These are phyloP conservation scores for Diaporthe capsici DNA, from an alignment of 2,329 filamentous ascomycete genomes.

Conservation along the genomic window DNA sequence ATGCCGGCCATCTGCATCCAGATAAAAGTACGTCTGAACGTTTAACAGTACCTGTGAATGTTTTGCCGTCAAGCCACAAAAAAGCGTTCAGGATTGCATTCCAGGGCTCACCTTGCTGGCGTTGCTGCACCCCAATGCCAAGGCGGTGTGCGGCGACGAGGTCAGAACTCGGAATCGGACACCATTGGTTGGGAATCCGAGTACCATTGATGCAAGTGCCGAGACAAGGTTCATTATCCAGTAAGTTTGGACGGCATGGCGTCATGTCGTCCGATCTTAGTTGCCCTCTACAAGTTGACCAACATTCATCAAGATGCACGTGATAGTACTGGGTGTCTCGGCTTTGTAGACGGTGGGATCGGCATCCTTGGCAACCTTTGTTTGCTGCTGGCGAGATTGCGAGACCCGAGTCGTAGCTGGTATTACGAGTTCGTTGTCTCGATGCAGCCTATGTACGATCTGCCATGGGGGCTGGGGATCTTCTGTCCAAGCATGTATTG, in stretches of 20 bases:
- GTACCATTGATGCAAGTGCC: not conserved
- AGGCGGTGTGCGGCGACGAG: not conserved
- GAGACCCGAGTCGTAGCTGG: not conserved
- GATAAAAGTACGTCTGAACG: too few relatives aligned
- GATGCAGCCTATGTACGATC: too few relatives aligned
- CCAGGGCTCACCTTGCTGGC: slow-evolving; percentile 1
- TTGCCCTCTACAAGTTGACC: not conserved
- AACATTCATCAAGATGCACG: not conserved
- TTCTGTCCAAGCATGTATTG: not conserved
- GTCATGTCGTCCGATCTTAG: not conserved
- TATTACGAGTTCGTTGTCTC: too few relatives aligned
- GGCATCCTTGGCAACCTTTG: too few relatives aligned
- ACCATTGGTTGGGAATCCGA: not conserved
- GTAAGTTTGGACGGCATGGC: not conserved
- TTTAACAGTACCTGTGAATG: not conserved
- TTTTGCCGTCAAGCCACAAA: not conserved
- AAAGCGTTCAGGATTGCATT: not conserved
- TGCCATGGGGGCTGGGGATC: too few relatives aligned
- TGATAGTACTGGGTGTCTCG: not conserved
- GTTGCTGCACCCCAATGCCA: slow-evolving; percentile 11
- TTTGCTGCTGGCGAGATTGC: not conserved
- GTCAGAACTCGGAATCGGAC: not conserved
- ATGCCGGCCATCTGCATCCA: not conserved
- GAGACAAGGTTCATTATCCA: not conserved
- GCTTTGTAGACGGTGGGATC: not conserved